Conservation (phyloP, 768 basidiomycete species). For the Grammothele lineata region DNA sequence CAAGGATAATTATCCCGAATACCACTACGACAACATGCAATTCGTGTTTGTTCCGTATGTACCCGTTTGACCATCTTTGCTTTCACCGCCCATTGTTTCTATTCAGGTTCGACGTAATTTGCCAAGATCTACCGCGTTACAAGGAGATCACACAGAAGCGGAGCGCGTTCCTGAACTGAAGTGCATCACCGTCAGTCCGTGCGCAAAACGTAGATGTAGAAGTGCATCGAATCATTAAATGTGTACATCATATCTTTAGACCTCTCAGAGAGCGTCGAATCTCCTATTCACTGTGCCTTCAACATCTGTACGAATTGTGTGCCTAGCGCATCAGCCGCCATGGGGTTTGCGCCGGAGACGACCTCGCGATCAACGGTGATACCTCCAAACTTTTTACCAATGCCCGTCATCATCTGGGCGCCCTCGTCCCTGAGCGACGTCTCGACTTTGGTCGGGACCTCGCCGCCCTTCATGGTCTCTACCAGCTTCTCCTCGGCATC, state of each 20-base stretch:
- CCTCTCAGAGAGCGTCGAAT: too few species aligned
- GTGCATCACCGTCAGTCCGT: too few species aligned
- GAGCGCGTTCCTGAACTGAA: conserved; percentile 2
- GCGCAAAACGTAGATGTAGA: too few species aligned
- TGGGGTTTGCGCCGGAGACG: conserved; percentile 22
- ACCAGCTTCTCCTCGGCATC: conserved; percentile 24
- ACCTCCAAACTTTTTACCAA: conserved; percentile 16
- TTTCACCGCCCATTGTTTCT: too few species aligned
- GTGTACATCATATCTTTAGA: too few species aligned
- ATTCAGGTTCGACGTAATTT: conserved; percentile 10
- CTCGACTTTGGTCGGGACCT: conserved; percentile 23
- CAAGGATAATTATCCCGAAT: conserved; percentile 54
- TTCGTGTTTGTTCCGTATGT: conserved; percentile 58
- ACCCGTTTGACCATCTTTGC: too few species aligned
- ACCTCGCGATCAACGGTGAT: conserved; percentile 25
- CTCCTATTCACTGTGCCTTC: too few species aligned
- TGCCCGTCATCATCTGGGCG: conserved; percentile 18
- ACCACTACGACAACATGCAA: conserved; percentile 60
- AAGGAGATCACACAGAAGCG: conserved; percentile 9
- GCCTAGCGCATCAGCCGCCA: conserved; percentile 18
- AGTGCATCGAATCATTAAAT: too few species aligned
- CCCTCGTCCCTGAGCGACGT: conserved; percentile 18
- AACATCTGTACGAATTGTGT: too few species aligned
- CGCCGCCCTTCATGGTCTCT: conserved; percentile 23
- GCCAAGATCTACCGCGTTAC: conserved; percentile 5